Base-by-base conservation (phyloP, 148 eudicot species). In the Dianthus caryophyllus region DNA sequence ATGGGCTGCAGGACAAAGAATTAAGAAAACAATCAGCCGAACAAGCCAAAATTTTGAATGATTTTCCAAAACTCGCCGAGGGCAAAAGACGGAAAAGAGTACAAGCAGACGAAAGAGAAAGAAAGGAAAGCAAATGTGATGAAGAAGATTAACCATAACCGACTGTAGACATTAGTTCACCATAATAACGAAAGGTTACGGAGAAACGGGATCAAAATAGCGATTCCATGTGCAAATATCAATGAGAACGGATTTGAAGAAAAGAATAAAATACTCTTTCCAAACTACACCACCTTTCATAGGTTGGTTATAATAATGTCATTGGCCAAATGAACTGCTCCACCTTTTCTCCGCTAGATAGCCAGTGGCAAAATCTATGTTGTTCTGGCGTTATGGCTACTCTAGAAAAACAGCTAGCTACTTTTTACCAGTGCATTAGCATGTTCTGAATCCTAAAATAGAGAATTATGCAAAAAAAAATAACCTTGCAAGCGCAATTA, bases 1-100 rank as follows among this genome's bases (percentile, higher is more conserved):
- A 93, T 86, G 64, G 98, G 90, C 98, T 93, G 84, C 78, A 67
- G 12, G 66, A 21, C 15, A 49, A 52, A 8, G 53, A 60, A 60
- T 30, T 30, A n/a, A 30, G n/a, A 13, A 43, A 50, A 33, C 10
- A 60, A 41, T 14, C 2, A 54, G n/a, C 6, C 6, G 26, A 13
- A 48, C 21, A 48, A n/a, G 54, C 55, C 57, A 46, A 38, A 29
- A 43, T 59, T 31, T 22, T 31, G 14, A 59, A 50, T 44, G 30
- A 44, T 26, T 26, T 33, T 20, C 21, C 29, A 63, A 63, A 10
- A 43, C 12, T 43, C 51, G 39, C 24, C 51, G 7, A 49, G 29
- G 33, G 57, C 29, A 30, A 25, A 60, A 39, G 47, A 51, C 8
- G 55, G 1, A 51, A 9, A 21, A 51, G 21, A 21, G 21, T n/a